Evolutionary conservation across 1,284 basidiomycete species (phyloP), one percentile per base, ranked within the genome.

Genomic region (Trametes versicolor): DNA sequence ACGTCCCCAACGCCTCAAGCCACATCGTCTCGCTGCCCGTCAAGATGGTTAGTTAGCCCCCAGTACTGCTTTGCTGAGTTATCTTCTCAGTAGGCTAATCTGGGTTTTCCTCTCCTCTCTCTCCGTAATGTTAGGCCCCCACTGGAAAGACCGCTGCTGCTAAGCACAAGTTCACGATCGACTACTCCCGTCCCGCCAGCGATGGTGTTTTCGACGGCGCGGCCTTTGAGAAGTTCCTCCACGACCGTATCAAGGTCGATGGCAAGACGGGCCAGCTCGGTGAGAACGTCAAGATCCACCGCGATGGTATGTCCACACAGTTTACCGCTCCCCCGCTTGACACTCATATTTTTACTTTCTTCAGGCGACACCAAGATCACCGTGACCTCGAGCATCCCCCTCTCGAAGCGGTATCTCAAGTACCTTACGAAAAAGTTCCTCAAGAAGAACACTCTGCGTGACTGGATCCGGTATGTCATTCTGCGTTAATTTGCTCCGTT

Each of bases 351-450:
- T 39, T 34, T 67, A 48, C 25, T 21, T 49, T 39, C 36, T 67
- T 25, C 34, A 91, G 85, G 86, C 75, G 90, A 88, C 79, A 89
- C 83, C 76, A 94, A 90, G 81, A 85, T 97, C 76, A 92, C 89
- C 65, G 87, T 97, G 69, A 89, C 90, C 55, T 91, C 94, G 62
- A 90, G 84, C 77, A 89, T 96, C 76, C 88, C 93, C 59, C 92
- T 97, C 81, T 97, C 95, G 63, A 97, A 97, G 83, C 87, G 95
- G 67, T 97, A 96, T 80, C 87, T 95, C 74, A 95, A 96, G 82
- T 97, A 97, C 82, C 86, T 97, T 70, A 97, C 95, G 64, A 97
- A 97, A 86, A 97, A 97, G 85, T 96, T 94, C 86, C 86, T 97
- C 81, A 96, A 96, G 84, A 95, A 95, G 85, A 93, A 93, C 81